Conservation (phyloP, 257 asterid species). For the Echium plantagineum region DNA sequence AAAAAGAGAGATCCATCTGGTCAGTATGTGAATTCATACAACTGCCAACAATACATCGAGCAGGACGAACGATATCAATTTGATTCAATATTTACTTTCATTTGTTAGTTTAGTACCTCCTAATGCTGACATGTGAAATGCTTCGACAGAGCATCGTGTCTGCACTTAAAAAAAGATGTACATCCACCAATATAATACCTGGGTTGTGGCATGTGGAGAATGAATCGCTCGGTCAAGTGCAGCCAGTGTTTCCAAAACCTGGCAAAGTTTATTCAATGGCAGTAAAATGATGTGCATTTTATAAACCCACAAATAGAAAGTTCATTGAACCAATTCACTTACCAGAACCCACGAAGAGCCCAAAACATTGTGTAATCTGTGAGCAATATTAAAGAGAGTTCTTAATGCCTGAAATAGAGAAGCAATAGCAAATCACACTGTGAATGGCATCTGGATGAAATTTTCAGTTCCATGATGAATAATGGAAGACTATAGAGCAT, state of each 20-base stretch:
- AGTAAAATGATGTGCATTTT: conserved; percentile 10
- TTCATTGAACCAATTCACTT: conserved; percentile 17
- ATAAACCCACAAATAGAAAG: background rate
- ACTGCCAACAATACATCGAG: background rate
- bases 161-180: background rate
- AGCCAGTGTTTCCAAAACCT: conserved; percentile 95
- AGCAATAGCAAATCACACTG: background rate
- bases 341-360: conserved; percentile 99
- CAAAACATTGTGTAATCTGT: conserved; percentile 85
- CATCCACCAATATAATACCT: conserved; percentile 29
- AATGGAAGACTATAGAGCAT: background rate
- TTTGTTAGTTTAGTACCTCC: background rate
- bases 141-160: background rate
- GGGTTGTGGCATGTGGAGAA: conserved; percentile 97
- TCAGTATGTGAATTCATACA: background rate
- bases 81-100: background rate
- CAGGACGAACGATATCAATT: background rate
- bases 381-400: conserved; percentile 94
- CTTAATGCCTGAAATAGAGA: conserved; percentile 58
- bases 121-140: background rate
- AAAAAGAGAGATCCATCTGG: too few species aligned
- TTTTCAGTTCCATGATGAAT: background rate
- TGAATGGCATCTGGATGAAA: background rate
- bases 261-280: conserved; percentile 14
- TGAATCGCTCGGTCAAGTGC: conserved; percentile 93